A percentile compares a stretch with the other conserved stretches of the same genome.
Conservation (phyloP, 257 asterid genomes). For the Nicotiana obtusifolia region DNA sequence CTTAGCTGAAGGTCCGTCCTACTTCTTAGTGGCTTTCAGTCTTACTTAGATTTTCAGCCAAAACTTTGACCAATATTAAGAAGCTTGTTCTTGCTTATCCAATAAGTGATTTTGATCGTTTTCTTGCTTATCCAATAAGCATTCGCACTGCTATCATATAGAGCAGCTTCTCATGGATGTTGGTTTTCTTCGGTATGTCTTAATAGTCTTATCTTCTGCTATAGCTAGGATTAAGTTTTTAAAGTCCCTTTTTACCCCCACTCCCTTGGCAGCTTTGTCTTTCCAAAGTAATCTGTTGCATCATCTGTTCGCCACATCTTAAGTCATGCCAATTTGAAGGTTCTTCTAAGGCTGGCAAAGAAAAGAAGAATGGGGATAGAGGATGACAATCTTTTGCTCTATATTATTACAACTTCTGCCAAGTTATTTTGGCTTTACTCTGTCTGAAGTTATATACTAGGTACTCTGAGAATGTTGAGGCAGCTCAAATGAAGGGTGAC, state of each 20-base stretch:
- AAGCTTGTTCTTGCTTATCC: neutral
- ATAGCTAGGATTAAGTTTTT: neutral
- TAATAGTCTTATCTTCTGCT: no score
- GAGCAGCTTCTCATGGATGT: neutral
- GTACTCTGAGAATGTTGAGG: neutral
- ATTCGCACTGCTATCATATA: neutral
- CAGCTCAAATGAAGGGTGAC: neutral
- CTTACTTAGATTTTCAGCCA: no score
- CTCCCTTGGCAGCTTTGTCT: neutral
- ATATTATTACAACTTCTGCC: neutral
- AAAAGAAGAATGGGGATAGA: neutral
- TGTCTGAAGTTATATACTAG: neutral
- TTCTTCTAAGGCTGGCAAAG: neutral
- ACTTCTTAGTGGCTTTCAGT: no score
- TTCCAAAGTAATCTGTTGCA: neutral
- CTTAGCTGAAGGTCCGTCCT: no score
- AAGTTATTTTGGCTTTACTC: neutral
- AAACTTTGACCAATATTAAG: neutral
- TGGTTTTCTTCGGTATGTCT: neutral
- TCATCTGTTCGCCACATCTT: neutral
- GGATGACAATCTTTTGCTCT: neutral
- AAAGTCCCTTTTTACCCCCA: no score
- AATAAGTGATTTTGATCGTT: no score
- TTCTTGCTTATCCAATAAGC: neutral
- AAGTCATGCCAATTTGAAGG: neutral